Evolutionary conservation across 176 grass and related monocot genomes (phyloP), one percentile per base, ranked within the genome.

Genomic region (Pontederia paniculata): DNA sequence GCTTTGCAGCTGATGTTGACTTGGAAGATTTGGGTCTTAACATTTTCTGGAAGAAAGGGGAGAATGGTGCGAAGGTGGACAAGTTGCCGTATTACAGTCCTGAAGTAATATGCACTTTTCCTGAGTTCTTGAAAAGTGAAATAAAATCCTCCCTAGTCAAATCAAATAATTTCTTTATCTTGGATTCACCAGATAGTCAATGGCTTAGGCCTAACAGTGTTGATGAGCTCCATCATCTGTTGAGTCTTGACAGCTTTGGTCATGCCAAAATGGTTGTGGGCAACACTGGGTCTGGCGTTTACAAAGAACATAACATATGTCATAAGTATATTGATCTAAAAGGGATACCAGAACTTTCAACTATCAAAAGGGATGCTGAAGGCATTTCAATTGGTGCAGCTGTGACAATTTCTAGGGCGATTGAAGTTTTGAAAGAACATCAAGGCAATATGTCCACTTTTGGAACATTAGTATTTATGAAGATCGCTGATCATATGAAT

Each of bases 11-110:
- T 7, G 90, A 96, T 65, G 85, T 89, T 55, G 90, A 96, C 56
- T 76, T 96, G 66, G 85, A 96, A 66, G 85, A 96, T 79, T 59
- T 96, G 13, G 85, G 90, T 0, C 77, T 96, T 70, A 96, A 86
- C 67, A 66, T 76, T 43, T 96, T 83, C 57, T 96, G 90, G 85
- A 89, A 55, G 19, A 89, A 83, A 14, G 90, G 82, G 18, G 70
- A 69, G 25, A 77, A 80, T 10, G 28, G 48, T 50, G 70, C 31
- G 31, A 54, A 48, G 17, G 78, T 65, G 9, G 62, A n/a, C 50
- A 85, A 77, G 45, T 63, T 95, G 44, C 85, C 89, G 1, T 55
- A 70, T 23, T 82, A 85, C 58, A 69, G 63, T 17, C 69, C 71
- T 41, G 76, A 78, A 37, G 53, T 42, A 44, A 60, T 89, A 1